These are phyloP conservation scores for Mycena kentingensis DNA, from an alignment of 768 basidiomycete species.

Conservation along the genomic window DNA sequence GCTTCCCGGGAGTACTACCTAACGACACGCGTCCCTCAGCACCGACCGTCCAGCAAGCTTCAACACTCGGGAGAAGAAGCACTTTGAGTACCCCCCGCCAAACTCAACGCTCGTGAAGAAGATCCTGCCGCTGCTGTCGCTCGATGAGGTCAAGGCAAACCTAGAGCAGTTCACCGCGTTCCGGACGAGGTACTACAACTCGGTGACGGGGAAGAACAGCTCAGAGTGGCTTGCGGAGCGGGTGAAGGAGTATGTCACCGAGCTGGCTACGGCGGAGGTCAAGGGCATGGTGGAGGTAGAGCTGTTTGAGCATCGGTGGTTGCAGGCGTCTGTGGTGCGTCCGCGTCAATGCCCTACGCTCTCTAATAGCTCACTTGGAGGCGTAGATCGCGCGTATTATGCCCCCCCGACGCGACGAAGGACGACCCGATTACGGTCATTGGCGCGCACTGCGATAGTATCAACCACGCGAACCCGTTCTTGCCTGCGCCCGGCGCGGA, in stretches of 20 bases:
- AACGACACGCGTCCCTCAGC: neutral
- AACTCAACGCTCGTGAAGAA: constrained; percentile 9
- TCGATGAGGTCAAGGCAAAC: constrained; percentile 29
- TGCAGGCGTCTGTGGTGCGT: constrained; percentile 23
- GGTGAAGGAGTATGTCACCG: constrained; percentile 13
- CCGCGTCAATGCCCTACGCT: neutral
- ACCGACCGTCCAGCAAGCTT: constrained; percentile 7
- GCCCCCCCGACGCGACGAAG: constrained; percentile 13
- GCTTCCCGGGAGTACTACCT: neutral
- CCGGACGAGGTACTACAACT: constrained; percentile 26
- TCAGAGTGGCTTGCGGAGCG: constrained; percentile 25
- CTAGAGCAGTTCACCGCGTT: constrained; percentile 35
- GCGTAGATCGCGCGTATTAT: constrained; percentile 31
- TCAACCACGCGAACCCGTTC: constrained; percentile 27
- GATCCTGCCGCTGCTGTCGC: constrained; percentile 7
- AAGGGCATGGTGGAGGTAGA: constrained; percentile 14
- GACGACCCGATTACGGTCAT: constrained; percentile 26
- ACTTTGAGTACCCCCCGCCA: constrained; percentile 15
- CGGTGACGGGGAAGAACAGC: constrained; percentile 24
- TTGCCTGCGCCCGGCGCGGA: constrained; percentile 32
- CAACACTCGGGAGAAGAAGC: neutral
- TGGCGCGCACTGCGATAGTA: constrained; percentile 32
- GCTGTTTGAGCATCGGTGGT: constrained; percentile 14
- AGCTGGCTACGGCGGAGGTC: constrained; percentile 11
- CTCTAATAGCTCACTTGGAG: neutral